phyloP scores from a whole-genome alignment of 768 basidiomycete species.

The Cubamyces lactineus region DNA sequence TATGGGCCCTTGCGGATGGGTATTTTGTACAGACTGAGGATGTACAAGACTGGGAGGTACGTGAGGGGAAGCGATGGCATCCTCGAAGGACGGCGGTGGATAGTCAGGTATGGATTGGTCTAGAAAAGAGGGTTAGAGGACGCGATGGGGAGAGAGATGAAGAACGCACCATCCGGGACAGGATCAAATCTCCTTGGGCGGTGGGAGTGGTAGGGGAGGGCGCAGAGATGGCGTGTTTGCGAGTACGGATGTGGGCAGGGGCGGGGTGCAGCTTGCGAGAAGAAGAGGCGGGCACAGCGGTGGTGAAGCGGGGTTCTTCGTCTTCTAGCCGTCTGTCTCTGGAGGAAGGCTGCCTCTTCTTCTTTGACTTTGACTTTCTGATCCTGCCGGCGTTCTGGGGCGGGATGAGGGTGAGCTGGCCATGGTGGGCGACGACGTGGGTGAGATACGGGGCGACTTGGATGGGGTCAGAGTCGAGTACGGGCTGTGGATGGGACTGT shows the following conservation, averaged over 20 bases:
- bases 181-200: conserved; percentile 8
- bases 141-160: background rate
- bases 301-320: conserved; percentile 36
- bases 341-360: conserved; percentile 22
- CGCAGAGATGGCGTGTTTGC: conserved; percentile 24
- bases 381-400: conserved; percentile 55
- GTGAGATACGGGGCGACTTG: conserved; percentile 57
- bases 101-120: conserved; percentile 53
- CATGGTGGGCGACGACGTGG: conserved; percentile 57
- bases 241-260: conserved; percentile 18
- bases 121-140: conserved; percentile 6
- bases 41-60: conserved; percentile 24
- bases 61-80: conserved; percentile 47
- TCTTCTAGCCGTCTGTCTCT: conserved; percentile 39
- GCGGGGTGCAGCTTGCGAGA: conserved; percentile 26
- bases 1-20: background rate
- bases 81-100: conserved; percentile 77
- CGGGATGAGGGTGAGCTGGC: conserved; percentile 51
- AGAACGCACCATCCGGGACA: conserved; percentile 20
- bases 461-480: conserved; percentile 30
- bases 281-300: conserved; percentile 25
- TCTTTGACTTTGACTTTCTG: conserved; percentile 46
- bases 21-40: background rate
- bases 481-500: conserved; percentile 18
- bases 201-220: conserved; percentile 10